Evolutionary conservation across 2,329 filamentous ascomycete species (phyloP).

Genomic region (Cladobotryum protrusum): DNA sequence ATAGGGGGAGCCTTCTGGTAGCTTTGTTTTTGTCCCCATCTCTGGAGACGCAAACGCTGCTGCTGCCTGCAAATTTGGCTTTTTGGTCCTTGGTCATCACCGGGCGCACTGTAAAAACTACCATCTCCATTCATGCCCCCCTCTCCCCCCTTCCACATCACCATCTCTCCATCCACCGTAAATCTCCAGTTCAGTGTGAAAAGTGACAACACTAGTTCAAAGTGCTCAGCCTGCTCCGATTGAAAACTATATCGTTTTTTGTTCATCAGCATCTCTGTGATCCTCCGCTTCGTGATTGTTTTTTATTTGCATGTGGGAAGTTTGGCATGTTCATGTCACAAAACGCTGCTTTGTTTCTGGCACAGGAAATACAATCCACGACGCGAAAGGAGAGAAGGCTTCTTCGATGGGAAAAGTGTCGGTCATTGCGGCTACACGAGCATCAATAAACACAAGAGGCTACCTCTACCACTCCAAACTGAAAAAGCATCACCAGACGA

Average conservation of each 20-base stretch:
- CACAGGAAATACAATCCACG: background rate
- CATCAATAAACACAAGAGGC: background rate
- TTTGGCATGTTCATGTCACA: too few relatives aligned
- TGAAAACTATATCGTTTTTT: slow-evolving; percentile 44
- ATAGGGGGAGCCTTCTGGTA: background rate
- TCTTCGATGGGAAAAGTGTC: slow-evolving; percentile 21
- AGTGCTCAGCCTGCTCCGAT: slow-evolving; percentile 40
- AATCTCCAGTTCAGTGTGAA: background rate
- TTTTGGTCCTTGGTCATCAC: slow-evolving; percentile 51
- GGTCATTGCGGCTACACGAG: slow-evolving; percentile 31
- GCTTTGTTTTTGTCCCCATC: background rate
- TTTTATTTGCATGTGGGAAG: too few relatives aligned
- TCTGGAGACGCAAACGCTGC: slow-evolving; percentile 16
- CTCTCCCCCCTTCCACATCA: slow-evolving; percentile 11
- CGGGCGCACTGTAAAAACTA: slow-evolving; percentile 24
- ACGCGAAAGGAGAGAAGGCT: background rate
- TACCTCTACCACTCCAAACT: too few relatives aligned
- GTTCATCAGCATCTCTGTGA: slow-evolving; percentile 20
- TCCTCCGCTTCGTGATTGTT: too few relatives aligned
- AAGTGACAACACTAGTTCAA: background rate
- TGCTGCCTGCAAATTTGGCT: slow-evolving; percentile 53
- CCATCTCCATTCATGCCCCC: background rate
- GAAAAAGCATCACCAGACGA: slow-evolving; percentile 2
- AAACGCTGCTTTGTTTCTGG: background rate
- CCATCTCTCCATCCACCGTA: background rate